These are phyloP conservation scores for Bullera alba DNA, from an alignment of 768 basidiomycete species.

Conservation along the genomic window DNA sequence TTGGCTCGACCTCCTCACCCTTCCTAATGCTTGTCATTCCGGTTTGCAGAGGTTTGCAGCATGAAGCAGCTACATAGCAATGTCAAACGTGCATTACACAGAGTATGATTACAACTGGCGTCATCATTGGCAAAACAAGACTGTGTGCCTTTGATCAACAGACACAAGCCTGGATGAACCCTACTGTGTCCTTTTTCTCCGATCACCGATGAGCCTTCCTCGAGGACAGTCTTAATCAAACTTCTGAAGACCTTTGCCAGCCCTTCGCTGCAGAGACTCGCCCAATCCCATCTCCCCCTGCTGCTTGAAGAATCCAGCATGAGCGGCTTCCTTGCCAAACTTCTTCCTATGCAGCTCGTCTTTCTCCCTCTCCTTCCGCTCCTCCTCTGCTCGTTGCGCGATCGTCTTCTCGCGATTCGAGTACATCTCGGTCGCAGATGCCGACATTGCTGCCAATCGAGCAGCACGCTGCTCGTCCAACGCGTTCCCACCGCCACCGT, in stretches of 20 bases:
- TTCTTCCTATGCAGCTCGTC: slow-evolving; percentile 59
- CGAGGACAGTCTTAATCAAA: too few relatives aligned
- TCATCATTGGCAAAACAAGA: too few relatives aligned
- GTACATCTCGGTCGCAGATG: slow-evolving; percentile 62
- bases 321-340: slow-evolving; percentile 60
- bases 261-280: slow-evolving; percentile 41
- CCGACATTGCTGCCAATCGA: slow-evolving; percentile 82
- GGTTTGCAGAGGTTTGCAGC: too few relatives aligned
- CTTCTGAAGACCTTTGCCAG: slow-evolving; percentile 42
- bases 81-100: too few relatives aligned
- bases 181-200: too few relatives aligned
- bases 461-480: slow-evolving; percentile 55
- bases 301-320: slow-evolving; percentile 70
- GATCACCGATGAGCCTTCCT: too few relatives aligned
- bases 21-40: too few relatives aligned
- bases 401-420: slow-evolving; percentile 67
- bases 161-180: too few relatives aligned
- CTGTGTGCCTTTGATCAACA: too few relatives aligned
- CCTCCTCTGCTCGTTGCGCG: slow-evolving; percentile 61
- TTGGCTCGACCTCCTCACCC: too few relatives aligned
- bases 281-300: slow-evolving; percentile 53
- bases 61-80: too few relatives aligned
- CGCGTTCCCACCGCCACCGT: slow-evolving; percentile 2
- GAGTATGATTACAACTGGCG: too few relatives aligned
- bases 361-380: slow-evolving; percentile 67